Evolutionary conservation across 371 early-diverging fungal species (phyloP), one percentile per base, ranked within the genome.

Genomic region (Scutellospora calospora): DNA sequence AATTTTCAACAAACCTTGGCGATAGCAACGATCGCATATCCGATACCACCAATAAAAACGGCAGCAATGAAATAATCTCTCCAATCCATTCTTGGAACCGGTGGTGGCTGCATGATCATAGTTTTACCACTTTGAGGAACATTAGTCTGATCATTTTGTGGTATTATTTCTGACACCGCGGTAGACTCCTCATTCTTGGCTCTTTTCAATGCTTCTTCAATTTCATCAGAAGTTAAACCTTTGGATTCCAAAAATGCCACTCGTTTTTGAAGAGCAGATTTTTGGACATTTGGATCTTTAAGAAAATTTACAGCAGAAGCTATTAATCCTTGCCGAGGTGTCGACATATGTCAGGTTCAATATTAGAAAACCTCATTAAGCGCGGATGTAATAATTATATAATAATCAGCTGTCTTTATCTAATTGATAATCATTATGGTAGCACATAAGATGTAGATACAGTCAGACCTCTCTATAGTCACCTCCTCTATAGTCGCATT

Each of bases 241-340:
- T 99, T 99, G 51, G 94, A 91, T 84, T 98, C 97, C 54, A 99
- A 90, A 83, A 99, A 99, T 35, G 97, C 92, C 20, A 97, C 89
- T 79, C 95, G 93, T 83, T 97, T 97, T 54, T 95, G 94, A 55
- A 98, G 86, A 9, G 98, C 90, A 18, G 96, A 92, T 2, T 92
- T 87, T 84, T 95, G 94, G 9, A 98, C 98, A 84, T 97, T 96
- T 60, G 98, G 95, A 85, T 98, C 98, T 49, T 88, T 85, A 49
- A 99, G 90, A 85, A 99, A 99, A 52, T 94, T 93, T 78, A 97
- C 94, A 4, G 99, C 99, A 2, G 93, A 91, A 31, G 88, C 87
- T 82, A 99, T 88, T 52, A 97, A 88, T 71, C 97, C 97, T 85
- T 93, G 93, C 9, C 79, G 55, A 31, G 31, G 5, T 22, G 22